These are phyloP conservation scores for Penicillium palitans DNA, from an alignment of 2,329 filamentous ascomycete genomes.

Conservation along the genomic window DNA sequence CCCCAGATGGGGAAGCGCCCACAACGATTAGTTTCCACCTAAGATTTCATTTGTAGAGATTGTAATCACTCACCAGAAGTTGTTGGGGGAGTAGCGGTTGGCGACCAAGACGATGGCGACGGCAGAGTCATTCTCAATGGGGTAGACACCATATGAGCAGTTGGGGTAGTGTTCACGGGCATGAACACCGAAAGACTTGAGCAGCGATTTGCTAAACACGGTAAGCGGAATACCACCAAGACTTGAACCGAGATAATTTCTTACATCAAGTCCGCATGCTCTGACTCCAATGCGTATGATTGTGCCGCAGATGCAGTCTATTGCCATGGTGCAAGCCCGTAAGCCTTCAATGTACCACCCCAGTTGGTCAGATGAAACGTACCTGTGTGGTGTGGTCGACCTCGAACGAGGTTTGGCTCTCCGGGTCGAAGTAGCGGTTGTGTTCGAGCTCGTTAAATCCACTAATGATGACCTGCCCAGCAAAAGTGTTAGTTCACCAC, in stretches of 20 bases:
- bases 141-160: slow-evolving; percentile 78
- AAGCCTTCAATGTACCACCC: slow-evolving; percentile 6
- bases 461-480: slow-evolving; percentile 70
- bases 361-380: slow-evolving; percentile 19
- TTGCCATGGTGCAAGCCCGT: slow-evolving; percentile 13
- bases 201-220: slow-evolving; percentile 70
- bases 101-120: slow-evolving; percentile 83
- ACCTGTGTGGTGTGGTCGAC: slow-evolving; percentile 84
- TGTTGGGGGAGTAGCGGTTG: slow-evolving; percentile 96
- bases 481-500: background rate
- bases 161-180: slow-evolving; percentile 85
- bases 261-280: slow-evolving; percentile 78
- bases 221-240: background rate
- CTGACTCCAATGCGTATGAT: slow-evolving; percentile 74
- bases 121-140: slow-evolving; percentile 71
- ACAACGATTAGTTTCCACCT: background rate
- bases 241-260: slow-evolving; percentile 28
- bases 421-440: slow-evolving; percentile 85
- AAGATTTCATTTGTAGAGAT: background rate
- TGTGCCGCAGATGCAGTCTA: slow-evolving; percentile 81
- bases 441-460: slow-evolving; percentile 78
- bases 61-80: slow-evolving; percentile 73
- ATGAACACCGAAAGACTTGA: slow-evolving; percentile 74
- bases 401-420: slow-evolving; percentile 81
- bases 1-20: background rate